These are phyloP conservation scores for Solanum pimpinellifolium DNA, from an alignment of 257 asterid species.

Conservation along the genomic window DNA sequence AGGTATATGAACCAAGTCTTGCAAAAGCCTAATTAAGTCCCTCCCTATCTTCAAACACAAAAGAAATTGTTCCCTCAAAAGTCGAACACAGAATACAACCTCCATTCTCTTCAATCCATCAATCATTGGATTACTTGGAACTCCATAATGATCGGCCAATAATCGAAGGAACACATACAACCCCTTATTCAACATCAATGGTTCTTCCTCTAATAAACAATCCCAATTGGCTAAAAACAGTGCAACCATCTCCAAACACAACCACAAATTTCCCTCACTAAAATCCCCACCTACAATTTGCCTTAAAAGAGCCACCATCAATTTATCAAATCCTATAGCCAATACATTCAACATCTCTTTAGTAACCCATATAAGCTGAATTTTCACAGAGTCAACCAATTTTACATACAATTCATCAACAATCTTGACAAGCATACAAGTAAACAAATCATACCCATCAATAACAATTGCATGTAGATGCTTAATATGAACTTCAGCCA, in stretches of 20 bases:
- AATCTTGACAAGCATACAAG: conserved; percentile 37
- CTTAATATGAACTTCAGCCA: conserved; percentile 45
- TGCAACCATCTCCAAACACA: conserved; percentile 55
- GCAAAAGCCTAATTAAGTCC: conserved; percentile 77
- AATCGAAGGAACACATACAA: conserved; percentile 27
- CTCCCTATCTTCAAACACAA: conserved; percentile 73
- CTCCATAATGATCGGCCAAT: conserved; percentile 59
- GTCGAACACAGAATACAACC: conserved; percentile 43
- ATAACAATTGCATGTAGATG: conserved; percentile 54
- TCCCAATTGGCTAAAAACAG: conserved; percentile 43
- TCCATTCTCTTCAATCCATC: conserved; percentile 46
- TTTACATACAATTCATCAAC: conserved; percentile 45
- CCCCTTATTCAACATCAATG: conserved; percentile 38
- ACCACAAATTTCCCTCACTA: conserved; percentile 58
- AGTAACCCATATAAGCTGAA: conserved; percentile 51
- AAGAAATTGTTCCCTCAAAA: conserved; percentile 44
- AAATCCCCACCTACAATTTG: conserved; percentile 70
- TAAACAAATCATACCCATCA: conserved; percentile 64
- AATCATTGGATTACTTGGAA: conserved; percentile 18
- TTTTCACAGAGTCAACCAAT: conserved; percentile 33
- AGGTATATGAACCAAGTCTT: conserved; percentile 58
- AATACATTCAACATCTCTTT: conserved; percentile 46
- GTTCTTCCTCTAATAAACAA: conserved; percentile 47
- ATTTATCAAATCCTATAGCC: conserved; percentile 54
- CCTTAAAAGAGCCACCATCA: conserved; percentile 61